Evolutionary conservation across 202 grass and related monocot genomes (phyloP).

Genomic region (Hordeum pubiflorum): DNA sequence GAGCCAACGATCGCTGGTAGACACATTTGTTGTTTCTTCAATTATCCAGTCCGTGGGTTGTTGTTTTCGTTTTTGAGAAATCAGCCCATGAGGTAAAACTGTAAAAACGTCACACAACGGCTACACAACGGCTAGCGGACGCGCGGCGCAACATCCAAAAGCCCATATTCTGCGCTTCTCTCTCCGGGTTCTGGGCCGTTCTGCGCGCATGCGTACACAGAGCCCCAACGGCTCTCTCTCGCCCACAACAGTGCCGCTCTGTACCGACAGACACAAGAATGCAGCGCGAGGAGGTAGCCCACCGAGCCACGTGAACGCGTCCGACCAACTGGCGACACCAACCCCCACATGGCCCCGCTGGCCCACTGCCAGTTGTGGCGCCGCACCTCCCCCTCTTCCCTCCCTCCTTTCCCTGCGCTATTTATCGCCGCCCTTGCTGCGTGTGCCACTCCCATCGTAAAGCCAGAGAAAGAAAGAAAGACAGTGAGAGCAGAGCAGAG

Average conservation of each 20-base stretch:
- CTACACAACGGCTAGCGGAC: not conserved
- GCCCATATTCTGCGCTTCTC: not conserved
- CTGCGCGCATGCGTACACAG: not conserved
- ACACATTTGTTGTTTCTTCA: too few relatives aligned
- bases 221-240: not conserved
- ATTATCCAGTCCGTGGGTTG: too few relatives aligned
- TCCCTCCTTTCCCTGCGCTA: not conserved
- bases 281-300: not conserved
- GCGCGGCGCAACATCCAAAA: not conserved
- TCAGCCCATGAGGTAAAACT: not conserved
- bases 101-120: not conserved
- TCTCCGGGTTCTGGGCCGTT: not conserved
- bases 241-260: not conserved
- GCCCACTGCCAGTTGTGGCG: conserved; percentile 45
- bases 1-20: too few relatives aligned
- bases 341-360: conserved; percentile 28
- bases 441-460: not conserved
- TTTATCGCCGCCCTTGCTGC: not conserved
- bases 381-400: not conserved
- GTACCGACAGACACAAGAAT: not conserved
- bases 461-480: not conserved
- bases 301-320: conserved; percentile 22
- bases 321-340: conserved; percentile 18
- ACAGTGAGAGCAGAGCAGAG: not conserved
- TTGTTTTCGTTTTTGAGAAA: too few relatives aligned